Conservation (phyloP, 2,329 filamentous ascomycete genomes). For the Nemania abortiva region DNA sequence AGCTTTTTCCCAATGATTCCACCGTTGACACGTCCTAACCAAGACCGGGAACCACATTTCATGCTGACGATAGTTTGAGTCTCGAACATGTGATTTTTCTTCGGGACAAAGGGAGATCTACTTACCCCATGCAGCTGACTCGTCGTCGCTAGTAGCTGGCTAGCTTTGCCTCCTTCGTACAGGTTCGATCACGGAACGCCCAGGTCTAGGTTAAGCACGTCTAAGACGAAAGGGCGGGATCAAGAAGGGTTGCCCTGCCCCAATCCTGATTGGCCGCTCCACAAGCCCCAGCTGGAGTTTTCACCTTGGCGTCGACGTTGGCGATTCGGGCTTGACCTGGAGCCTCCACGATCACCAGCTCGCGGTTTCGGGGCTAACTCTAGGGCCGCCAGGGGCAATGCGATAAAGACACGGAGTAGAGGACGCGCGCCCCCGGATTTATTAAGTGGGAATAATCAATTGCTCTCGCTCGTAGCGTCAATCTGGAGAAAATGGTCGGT, state of each 20-base stretch:
- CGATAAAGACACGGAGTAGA: constrained; percentile 34
- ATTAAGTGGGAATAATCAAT: constrained; percentile 31
- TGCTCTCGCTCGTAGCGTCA: constrained; percentile 10
- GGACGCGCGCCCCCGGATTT: constrained; percentile 23
- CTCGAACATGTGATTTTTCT: constrained; percentile 35
- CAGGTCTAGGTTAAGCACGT: neutral
- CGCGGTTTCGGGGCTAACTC: constrained; percentile 34
- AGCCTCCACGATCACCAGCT: constrained; percentile 39
- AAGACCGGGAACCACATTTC: neutral
- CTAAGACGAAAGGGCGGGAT: constrained; percentile 6
- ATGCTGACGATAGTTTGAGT: constrained; percentile 24
- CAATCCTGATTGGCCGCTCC: constrained; percentile 45
- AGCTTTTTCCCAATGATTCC: constrained; percentile 1
- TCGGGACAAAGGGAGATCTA: constrained; percentile 24
- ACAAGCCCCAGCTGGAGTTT: constrained; percentile 42
- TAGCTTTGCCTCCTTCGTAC: constrained; percentile 38
- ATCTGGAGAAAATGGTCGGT: constrained; percentile 32
- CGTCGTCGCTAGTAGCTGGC: constrained; percentile 32
- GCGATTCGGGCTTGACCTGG: constrained; percentile 39
- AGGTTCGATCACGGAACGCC: constrained; percentile 17
- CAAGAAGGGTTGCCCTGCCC: constrained; percentile 2
- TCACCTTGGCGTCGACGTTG: constrained; percentile 35
- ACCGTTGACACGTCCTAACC: constrained; percentile 16
- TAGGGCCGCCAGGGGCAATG: constrained; percentile 28
- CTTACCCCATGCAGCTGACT: constrained; percentile 41